These are phyloP conservation scores for Penicillium turbatum DNA, from an alignment of 495 filamentous ascomycete species.

Conservation along the genomic window DNA sequence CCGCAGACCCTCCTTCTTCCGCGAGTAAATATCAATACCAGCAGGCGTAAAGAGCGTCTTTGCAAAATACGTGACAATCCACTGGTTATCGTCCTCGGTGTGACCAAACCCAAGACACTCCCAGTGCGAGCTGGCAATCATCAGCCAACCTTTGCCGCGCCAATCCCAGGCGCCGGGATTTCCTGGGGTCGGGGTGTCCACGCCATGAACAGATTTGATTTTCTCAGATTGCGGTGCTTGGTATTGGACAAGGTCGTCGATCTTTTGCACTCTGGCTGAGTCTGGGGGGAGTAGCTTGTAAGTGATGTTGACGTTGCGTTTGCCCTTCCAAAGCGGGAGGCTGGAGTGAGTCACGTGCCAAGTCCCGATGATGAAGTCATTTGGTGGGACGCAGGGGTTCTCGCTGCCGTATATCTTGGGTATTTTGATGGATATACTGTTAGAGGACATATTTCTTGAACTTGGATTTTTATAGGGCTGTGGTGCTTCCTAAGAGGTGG, in stretches of 20 bases:
- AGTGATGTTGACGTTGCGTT: conserved; percentile 69
- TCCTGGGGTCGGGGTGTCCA: conserved; percentile 50
- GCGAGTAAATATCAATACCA: conserved; percentile 68
- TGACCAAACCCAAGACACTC: conserved; percentile 69
- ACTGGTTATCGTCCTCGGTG: conserved; percentile 43
- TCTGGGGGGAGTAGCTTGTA: conserved; percentile 50
- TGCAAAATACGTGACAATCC: conserved; percentile 72
- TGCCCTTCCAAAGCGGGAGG: conserved; percentile 64
- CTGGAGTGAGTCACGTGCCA: conserved; percentile 70
- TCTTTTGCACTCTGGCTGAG: conserved; percentile 23
- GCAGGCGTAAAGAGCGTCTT: conserved; percentile 71
- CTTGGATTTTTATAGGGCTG: no score
- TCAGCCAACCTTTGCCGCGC: conserved; percentile 66
- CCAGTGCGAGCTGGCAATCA: conserved; percentile 63
- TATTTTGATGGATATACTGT: conserved; percentile 9
- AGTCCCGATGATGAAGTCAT: conserved; percentile 58
- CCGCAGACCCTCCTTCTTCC: conserved; percentile 48
- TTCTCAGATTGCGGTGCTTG: conserved; percentile 47
- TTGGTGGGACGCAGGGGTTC: conserved; percentile 48
- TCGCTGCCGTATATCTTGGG: conserved; percentile 15
- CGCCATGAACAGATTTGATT: conserved; percentile 55
- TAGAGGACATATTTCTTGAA: conserved; percentile 14
- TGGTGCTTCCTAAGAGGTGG: background rate
- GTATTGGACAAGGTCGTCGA: conserved; percentile 68
- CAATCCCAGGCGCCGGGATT: conserved; percentile 57